A percentile compares a stretch with the other conserved stretches of the same genome.
These are phyloP conservation scores for Hymenoscyphus infarciens DNA, from an alignment of 2,329 filamentous ascomycete species.

Conservation along the genomic window DNA sequence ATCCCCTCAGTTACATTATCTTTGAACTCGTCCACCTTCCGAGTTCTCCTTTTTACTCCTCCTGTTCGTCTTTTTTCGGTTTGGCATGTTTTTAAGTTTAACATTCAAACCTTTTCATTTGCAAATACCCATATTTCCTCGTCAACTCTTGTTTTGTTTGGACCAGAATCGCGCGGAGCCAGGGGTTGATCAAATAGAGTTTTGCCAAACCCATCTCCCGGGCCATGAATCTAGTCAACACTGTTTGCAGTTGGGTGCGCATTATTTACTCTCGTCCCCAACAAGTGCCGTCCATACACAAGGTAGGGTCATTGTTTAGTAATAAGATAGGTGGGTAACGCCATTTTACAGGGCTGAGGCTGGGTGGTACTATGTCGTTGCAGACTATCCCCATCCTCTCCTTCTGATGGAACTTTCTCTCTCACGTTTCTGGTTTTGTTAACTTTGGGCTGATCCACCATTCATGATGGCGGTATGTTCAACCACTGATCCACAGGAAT, in stretches of 20 bases:
- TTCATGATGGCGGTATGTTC: not conserved
- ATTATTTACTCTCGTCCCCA: not conserved
- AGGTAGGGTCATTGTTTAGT: not conserved
- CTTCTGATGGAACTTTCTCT: not conserved
- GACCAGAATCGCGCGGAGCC: not conserved
- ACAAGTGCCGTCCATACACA: not conserved
- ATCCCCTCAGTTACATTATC: not conserved
- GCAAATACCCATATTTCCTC: not conserved
- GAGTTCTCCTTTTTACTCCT: not conserved
- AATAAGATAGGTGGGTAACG: not conserved
- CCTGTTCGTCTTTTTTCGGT: not conserved
- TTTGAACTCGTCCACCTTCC: not conserved
- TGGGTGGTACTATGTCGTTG: not conserved
- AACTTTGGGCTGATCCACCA: not conserved
- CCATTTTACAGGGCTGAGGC: not conserved
- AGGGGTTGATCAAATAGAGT: not conserved
- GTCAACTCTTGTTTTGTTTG: not conserved
- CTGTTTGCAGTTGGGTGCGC: not conserved
- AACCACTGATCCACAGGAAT: not conserved
- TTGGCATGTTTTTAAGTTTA: not conserved
- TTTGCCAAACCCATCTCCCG: not conserved
- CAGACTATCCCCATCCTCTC: not conserved
- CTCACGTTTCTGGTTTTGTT: not conserved
- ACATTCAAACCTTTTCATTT: not conserved
- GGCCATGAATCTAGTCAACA: not conserved